phyloP scores from a whole-genome alignment of 495 filamentous ascomycete species.

The Hapsidospora chrysogenum region DNA sequence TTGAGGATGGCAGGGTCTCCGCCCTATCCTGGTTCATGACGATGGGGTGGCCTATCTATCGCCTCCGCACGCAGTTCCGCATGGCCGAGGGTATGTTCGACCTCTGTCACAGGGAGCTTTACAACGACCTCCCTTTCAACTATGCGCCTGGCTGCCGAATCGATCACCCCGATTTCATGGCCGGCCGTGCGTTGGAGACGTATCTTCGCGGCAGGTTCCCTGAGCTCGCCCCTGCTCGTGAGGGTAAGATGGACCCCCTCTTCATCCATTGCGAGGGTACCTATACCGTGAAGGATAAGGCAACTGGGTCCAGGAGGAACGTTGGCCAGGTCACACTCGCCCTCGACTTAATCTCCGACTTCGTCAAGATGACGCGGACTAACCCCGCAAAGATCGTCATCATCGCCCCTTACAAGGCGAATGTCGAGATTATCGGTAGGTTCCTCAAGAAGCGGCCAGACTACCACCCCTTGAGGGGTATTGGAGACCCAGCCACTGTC shows the following conservation, averaged over 20 bases:
- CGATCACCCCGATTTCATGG: background rate
- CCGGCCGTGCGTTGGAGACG: conserved; percentile 3
- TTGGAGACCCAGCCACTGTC: conserved; percentile 2
- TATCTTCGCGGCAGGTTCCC: background rate
- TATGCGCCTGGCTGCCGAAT: conserved; percentile 2
- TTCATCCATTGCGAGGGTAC: conserved; percentile 5
- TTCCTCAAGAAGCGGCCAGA: background rate
- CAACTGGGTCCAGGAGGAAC: background rate
- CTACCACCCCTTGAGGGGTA: background rate
- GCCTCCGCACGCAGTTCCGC: conserved; percentile 5
- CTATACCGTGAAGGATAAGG: background rate
- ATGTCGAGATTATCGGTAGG: conserved; percentile 2
- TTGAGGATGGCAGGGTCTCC: conserved; percentile 3
- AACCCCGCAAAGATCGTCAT: background rate
- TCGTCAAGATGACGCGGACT: background rate
- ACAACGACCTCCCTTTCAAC: conserved; percentile 3
- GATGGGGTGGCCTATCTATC: conserved; percentile 5
- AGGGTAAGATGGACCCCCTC: background rate
- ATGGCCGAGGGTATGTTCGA: conserved; percentile 7
- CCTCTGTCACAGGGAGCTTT: background rate
- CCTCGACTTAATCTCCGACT: conserved; percentile 3
- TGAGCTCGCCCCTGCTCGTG: background rate
- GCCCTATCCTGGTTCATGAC: conserved; percentile 3
- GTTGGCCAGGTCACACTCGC: conserved; percentile 2
- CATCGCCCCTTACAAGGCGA: conserved; percentile 4